Conservation (phyloP, 1,284 basidiomycete genomes). For the Takashimella koratensis region DNA sequence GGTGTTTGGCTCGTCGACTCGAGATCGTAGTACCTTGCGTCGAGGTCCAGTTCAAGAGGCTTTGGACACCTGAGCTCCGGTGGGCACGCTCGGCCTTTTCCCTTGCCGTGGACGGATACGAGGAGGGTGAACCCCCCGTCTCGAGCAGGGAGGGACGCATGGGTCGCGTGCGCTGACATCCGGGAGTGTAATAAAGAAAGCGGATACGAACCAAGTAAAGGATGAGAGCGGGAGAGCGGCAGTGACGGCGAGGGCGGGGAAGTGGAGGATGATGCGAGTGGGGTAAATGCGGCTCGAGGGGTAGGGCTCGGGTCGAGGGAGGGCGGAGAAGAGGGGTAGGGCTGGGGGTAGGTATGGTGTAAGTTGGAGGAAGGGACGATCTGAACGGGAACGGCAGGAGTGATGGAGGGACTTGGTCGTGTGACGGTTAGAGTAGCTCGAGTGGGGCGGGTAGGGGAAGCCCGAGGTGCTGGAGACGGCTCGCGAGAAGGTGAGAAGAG, state of each 20-base stretch:
- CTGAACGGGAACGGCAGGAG: not conserved
- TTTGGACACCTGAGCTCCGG: conserved; percentile 29
- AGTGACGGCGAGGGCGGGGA: conserved; percentile 14
- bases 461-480: not conserved
- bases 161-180: conserved; percentile 38
- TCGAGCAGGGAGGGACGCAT: conserved; percentile 18
- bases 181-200: conserved; percentile 42
- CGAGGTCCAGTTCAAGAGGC: conserved; percentile 36
- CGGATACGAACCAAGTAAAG: conserved; percentile 39
- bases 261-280: not conserved
- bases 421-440: not conserved
- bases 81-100: conserved; percentile 27
- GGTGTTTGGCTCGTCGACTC: conserved; percentile 33
- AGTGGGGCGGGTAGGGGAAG: not conserved
- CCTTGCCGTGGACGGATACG: conserved; percentile 16
- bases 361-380: not conserved
- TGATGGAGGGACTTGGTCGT: not conserved
- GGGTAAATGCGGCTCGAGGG: not conserved
- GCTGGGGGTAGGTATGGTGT: not conserved
- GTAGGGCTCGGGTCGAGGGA: not conserved
- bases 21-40: conserved; percentile 45
- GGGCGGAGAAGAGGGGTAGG: not conserved
- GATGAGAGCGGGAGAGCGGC: conserved; percentile 39
- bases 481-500: not conserved
- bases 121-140: conserved; percentile 26